These are phyloP conservation scores for Chlorella sp. DNA, from an alignment of 139 green algal genomes.

Conservation along the genomic window DNA sequence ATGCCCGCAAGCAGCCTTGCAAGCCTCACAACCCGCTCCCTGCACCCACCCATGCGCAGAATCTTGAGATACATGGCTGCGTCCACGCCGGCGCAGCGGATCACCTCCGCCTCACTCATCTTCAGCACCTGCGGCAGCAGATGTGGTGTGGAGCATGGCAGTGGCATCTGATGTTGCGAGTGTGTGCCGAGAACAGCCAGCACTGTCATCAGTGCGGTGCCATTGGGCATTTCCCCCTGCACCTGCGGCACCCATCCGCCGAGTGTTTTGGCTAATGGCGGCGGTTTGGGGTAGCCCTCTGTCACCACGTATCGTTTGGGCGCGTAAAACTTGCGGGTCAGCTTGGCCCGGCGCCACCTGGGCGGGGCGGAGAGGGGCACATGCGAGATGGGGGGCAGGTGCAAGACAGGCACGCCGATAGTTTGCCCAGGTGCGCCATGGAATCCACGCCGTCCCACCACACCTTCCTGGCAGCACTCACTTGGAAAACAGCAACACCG, in stretches of 20 bases:
- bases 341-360: conserved; percentile 12
- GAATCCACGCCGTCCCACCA: too few relatives aligned
- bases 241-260: conserved; percentile 32
- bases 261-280: background rate
- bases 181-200: too few relatives aligned
- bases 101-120: conserved; percentile 33
- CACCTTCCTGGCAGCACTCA: background rate
- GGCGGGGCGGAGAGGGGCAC: too few relatives aligned
- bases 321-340: conserved; percentile 40
- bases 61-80: conserved; percentile 45
- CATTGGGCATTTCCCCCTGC: too few relatives aligned
- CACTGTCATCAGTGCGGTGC: too few relatives aligned
- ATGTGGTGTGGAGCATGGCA: too few relatives aligned
- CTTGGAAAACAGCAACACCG: conserved; percentile 33
- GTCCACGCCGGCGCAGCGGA: conserved; percentile 31
- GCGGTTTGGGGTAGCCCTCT: background rate
- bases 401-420: too few relatives aligned
- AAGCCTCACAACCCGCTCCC: too few relatives aligned
- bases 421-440: too few relatives aligned
- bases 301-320: conserved; percentile 22
- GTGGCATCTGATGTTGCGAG: too few relatives aligned
- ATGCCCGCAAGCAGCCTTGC: too few relatives aligned
- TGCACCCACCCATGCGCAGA: conserved; percentile 32
- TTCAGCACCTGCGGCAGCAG: background rate
- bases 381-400: background rate